Percentiles rank a stretch among this genome's conserved stretches.
These are phyloP conservation scores for Fusarium sp. DNA, from an alignment of 2,329 filamentous ascomycete species.

Conservation along the genomic window DNA sequence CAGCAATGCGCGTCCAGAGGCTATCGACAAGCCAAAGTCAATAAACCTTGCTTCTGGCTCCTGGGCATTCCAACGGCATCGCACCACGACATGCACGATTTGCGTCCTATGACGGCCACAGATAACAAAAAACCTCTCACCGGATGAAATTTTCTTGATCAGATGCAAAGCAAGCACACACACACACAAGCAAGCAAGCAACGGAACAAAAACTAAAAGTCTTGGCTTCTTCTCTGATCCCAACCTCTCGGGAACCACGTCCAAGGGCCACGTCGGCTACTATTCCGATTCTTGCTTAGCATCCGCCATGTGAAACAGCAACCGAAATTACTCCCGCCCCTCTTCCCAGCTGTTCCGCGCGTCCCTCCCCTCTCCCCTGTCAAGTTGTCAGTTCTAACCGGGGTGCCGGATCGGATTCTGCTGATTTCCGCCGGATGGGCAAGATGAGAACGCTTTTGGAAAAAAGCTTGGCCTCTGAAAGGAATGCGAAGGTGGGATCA, in stretches of 20 bases:
- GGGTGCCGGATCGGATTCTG: constrained; percentile 27
- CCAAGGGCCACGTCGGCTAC: constrained; percentile 43
- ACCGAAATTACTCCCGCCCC: constrained; percentile 51
- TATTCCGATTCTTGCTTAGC: constrained; percentile 40
- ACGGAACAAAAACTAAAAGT: constrained; percentile 5
- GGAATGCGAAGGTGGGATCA: constrained; percentile 13
- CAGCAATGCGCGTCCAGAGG: constrained; percentile 21
- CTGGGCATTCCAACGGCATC: constrained; percentile 31
- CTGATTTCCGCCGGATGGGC: constrained; percentile 19
- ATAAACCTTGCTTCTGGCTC: constrained; percentile 13
- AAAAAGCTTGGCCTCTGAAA: constrained; percentile 30
- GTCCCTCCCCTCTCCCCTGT: constrained; percentile 26
- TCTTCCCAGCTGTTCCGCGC: constrained; percentile 21
- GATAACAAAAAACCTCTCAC: background rate
- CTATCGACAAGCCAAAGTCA: constrained; percentile 6
- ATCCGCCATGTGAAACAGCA: constrained; percentile 44
- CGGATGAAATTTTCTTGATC: constrained; percentile 9
- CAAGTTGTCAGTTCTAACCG: constrained; percentile 11
- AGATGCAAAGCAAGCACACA: background rate
- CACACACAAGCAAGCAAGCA: background rate
- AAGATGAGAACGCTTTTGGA: constrained; percentile 28
- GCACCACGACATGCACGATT: constrained; percentile 29
- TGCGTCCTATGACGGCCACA: constrained; percentile 22
- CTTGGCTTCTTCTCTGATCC: constrained; percentile 32
- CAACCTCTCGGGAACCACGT: constrained; percentile 29